These are phyloP conservation scores for Trichoderma afroharzianum DNA, from an alignment of 2,329 filamentous ascomycete species.

Conservation along the genomic window DNA sequence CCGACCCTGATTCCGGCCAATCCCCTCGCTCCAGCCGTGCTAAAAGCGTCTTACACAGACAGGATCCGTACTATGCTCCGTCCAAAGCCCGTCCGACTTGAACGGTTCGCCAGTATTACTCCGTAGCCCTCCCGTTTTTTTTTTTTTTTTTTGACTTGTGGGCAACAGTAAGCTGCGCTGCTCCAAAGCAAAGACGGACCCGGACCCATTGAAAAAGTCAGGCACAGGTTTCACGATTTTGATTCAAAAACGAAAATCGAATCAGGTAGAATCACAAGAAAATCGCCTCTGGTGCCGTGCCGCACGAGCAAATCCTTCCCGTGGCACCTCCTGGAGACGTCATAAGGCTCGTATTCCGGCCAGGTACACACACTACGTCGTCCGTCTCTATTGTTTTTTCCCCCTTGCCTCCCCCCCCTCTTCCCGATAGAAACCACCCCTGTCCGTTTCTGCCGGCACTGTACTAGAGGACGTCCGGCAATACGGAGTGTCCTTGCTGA, in stretches of 20 bases:
- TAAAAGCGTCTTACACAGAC: not conserved
- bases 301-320: not conserved
- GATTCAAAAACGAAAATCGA: not conserved
- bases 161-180: not conserved
- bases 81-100: not conserved
- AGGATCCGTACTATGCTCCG: constrained; percentile 4
- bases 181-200: not conserved
- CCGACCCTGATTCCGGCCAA: constrained; percentile 6
- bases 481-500: constrained; percentile 5
- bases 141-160: not conserved
- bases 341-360: constrained; percentile 16
- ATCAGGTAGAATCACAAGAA: not conserved
- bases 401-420: not conserved
- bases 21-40: not conserved
- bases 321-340: not conserved
- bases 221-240: not conserved
- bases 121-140: not conserved
- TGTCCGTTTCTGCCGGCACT: constrained; percentile 3
- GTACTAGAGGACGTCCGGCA: constrained; percentile 1
- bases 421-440: not conserved
- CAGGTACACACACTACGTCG: not conserved
- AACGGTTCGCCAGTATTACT: not conserved
- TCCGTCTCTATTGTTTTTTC: not conserved
- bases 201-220: not conserved
- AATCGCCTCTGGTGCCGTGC: not conserved